Conservation (phyloP, 345 rosid species). For the Citrus unshiu region DNA sequence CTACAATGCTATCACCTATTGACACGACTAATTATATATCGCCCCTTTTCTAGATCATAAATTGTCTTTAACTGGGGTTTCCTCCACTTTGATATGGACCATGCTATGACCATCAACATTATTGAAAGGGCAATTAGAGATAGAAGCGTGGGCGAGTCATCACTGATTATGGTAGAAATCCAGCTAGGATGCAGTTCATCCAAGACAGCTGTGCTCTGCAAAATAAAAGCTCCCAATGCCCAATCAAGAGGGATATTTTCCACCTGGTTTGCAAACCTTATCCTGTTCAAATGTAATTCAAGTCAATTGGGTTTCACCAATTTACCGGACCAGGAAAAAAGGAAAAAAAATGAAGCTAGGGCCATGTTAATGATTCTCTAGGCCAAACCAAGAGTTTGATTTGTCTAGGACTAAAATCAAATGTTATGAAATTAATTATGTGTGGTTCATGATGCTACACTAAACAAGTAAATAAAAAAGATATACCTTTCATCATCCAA, state of each 20-base stretch:
- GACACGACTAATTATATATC: conserved; percentile 70
- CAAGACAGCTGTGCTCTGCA: conserved; percentile 40
- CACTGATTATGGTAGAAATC: conserved; percentile 38
- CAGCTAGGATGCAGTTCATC: conserved; percentile 35
- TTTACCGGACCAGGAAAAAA: too few relatives aligned
- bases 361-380: too few relatives aligned
- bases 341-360: not conserved
- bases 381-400: not conserved
- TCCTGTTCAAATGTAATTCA: conserved; percentile 36
- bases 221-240: conserved; percentile 92
- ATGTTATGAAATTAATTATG: not conserved
- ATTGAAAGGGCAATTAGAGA: conserved; percentile 44
- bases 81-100: conserved; percentile 68
- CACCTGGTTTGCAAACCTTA: conserved; percentile 59
- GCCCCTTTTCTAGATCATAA: conserved; percentile 88
- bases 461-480: not conserved
- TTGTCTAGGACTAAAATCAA: not conserved
- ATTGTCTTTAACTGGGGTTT: conserved; percentile 78
- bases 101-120: conserved; percentile 45
- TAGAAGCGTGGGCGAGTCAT: conserved; percentile 43
- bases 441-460: not conserved
- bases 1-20: conserved; percentile 31
- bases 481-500: conserved; percentile 58
- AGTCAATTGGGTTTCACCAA: conserved; percentile 1
- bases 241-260: conserved; percentile 80